Percentiles rank a stretch among this genome's conserved stretches.
Conservation (phyloP, 2,329 filamentous ascomycete species). For the Periconia sp. region DNA sequence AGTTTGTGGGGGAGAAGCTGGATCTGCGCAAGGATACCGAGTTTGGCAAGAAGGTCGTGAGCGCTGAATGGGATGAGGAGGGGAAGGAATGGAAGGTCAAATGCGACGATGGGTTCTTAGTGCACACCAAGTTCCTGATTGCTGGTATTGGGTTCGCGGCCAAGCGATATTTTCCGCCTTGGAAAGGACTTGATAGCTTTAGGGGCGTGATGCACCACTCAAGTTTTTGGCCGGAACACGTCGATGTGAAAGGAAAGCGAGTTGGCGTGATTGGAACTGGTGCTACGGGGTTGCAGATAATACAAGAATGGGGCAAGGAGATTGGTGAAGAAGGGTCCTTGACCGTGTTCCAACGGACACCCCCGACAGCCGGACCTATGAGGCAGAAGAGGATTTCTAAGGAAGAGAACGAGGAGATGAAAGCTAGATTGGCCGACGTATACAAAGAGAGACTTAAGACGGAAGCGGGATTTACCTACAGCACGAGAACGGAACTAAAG, state of each 20-base stretch:
- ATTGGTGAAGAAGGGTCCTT: conserved; percentile 49
- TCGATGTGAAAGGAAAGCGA: conserved; percentile 57
- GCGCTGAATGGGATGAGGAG: conserved; percentile 50
- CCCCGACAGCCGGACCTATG: conserved; percentile 65
- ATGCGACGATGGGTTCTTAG: conserved; percentile 49
- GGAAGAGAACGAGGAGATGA: conserved; percentile 10
- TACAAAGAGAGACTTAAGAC: conserved; percentile 19
- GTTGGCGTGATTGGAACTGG: conserved; percentile 64
- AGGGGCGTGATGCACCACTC: conserved; percentile 59
- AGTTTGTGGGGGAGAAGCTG: conserved; percentile 56
- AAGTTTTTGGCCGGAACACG: conserved; percentile 58
- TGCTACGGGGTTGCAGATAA: conserved; percentile 62
- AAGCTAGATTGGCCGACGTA: neutral
- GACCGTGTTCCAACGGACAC: conserved; percentile 65
- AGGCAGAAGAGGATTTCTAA: conserved; percentile 17
- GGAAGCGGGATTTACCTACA: conserved; percentile 55
- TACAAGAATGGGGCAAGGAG: conserved; percentile 57
- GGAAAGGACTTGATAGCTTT: conserved; percentile 59
- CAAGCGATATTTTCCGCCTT: conserved; percentile 59
- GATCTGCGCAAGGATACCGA: conserved; percentile 53
- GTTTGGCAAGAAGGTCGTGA: conserved; percentile 7
- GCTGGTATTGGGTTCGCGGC: conserved; percentile 57
- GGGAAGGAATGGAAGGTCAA: conserved; percentile 50
- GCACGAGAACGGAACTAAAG: conserved; percentile 50
- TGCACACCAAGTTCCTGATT: conserved; percentile 52